Evolutionary conservation across 345 rosid genomes (phyloP).

Genomic region (Populus tremula): DNA sequence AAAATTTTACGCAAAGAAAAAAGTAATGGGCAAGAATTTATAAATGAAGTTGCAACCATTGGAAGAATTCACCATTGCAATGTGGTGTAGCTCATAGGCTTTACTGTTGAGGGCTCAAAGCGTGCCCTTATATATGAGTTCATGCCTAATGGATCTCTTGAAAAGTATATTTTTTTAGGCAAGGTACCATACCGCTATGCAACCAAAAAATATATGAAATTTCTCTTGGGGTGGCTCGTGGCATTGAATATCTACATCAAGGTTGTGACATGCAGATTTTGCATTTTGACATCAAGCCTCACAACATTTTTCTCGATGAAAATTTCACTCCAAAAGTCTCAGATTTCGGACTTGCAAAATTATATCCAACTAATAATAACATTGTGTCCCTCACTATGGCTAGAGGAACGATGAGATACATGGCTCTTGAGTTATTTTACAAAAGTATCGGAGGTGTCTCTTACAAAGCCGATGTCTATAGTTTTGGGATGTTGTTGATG

Average conservation of each 20-base stretch:
- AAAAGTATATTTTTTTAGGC: not conserved
- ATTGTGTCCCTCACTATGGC: not conserved
- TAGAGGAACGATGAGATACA: not conserved
- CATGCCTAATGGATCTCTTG: not conserved
- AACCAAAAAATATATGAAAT: not conserved
- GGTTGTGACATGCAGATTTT: not conserved
- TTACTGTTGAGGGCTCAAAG: not conserved
- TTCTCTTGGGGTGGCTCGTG: not conserved
- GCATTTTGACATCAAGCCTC: not conserved
- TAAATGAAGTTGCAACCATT: not conserved
- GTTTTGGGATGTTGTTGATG: not conserved
- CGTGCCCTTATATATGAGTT: not conserved
- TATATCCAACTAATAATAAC: not conserved
- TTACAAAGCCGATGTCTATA: not conserved
- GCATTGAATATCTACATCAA: not conserved
- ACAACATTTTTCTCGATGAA: not conserved
- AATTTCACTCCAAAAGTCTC: not conserved
- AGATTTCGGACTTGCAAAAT: not conserved
- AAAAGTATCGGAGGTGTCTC: not conserved
- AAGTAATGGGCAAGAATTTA: not conserved
- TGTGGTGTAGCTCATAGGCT: not conserved
- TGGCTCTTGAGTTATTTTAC: not conserved
- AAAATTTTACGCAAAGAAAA: not conserved
- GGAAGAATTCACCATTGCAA: not conserved
- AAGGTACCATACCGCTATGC: not conserved